Percentiles rank a stretch among this genome's conserved stretches.
These are phyloP conservation scores for Cynanchum wilfordii DNA, from an alignment of 257 asterid genomes.

Conservation along the genomic window DNA sequence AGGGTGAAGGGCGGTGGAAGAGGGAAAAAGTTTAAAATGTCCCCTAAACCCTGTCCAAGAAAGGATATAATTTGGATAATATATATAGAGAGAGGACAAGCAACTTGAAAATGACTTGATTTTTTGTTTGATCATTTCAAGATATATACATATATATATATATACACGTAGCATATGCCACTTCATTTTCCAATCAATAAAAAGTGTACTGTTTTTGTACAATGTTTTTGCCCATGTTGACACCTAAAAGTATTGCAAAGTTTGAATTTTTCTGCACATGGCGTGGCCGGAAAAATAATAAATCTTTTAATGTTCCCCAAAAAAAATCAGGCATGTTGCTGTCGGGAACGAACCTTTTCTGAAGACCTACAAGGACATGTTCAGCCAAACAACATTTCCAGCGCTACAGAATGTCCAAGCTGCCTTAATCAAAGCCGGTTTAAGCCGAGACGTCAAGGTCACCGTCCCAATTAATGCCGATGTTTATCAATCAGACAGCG, in stretches of 20 bases:
- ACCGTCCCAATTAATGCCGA: conserved; percentile 45
- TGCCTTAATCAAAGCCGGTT: conserved; percentile 41
- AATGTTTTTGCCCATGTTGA: not conserved
- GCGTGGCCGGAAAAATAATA: not conserved
- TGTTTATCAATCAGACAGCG: conserved; percentile 29
- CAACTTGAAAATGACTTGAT: not conserved
- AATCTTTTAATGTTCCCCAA: not conserved
- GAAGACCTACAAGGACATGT: conserved; percentile 31
- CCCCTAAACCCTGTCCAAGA: not conserved
- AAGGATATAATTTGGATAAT: not conserved
- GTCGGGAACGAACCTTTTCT: conserved; percentile 43
- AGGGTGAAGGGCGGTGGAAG: not conserved
- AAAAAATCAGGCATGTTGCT: conserved; percentile 44
- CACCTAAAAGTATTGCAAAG: not conserved
- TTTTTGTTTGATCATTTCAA: not conserved
- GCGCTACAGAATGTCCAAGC: conserved; percentile 39
- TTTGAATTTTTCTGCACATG: not conserved
- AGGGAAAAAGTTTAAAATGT: not conserved
- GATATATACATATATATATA: too few relatives aligned
- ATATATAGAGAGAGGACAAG: too few relatives aligned
- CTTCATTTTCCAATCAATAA: conserved; percentile 1
- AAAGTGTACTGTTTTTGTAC: not conserved
- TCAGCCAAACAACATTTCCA: conserved; percentile 23
- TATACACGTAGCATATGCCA: too few relatives aligned
- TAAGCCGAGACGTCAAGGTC: conserved; percentile 36